Evolutionary conservation across 2,329 filamentous ascomycete genomes (phyloP).

Genomic region (Aspergillus alliaceus): DNA sequence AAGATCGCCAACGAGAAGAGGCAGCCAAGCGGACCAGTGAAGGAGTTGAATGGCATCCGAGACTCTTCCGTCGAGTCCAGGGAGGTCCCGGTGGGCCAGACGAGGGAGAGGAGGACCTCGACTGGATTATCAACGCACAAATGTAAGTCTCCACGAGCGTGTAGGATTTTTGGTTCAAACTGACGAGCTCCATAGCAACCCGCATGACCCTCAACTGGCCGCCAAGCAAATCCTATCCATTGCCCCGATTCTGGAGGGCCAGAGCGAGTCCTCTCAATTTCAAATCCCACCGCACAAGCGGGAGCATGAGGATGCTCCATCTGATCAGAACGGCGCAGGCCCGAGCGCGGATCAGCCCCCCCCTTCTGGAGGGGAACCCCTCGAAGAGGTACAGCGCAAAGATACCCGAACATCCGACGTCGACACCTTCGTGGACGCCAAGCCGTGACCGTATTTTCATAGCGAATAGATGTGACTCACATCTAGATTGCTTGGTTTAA

Average conservation of each 20-base stretch:
- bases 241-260: conserved; percentile 78
- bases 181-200: conserved; percentile 51
- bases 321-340: conserved; percentile 9
- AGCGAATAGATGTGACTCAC: background rate
- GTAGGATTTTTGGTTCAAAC: background rate
- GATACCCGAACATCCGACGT: conserved; percentile 41
- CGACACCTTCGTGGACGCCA: conserved; percentile 46
- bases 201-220: conserved; percentile 65
- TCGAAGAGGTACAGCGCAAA: conserved; percentile 31
- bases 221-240: conserved; percentile 82
- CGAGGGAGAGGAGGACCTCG: conserved; percentile 82
- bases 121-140: conserved; percentile 89
- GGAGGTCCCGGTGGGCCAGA: conserved; percentile 70
- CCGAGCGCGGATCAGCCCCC: background rate
- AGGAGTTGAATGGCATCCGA: conserved; percentile 82
- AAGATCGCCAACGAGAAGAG: conserved; percentile 87
- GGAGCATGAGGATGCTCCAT: background rate
- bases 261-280: conserved; percentile 58
- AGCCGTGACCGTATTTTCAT: conserved; percentile 5
- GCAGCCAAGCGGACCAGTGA: conserved; percentile 76
- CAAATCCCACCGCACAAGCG: conserved; percentile 54
- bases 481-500: background rate
- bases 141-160: conserved; percentile 58
- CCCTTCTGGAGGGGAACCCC: conserved; percentile 1
- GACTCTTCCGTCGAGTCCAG: conserved; percentile 75